Percentiles rank a stretch among this genome's conserved stretches.
Evolutionary conservation across 129 eudicot genomes (phyloP).

Genomic region (Silybum marianum): DNA sequence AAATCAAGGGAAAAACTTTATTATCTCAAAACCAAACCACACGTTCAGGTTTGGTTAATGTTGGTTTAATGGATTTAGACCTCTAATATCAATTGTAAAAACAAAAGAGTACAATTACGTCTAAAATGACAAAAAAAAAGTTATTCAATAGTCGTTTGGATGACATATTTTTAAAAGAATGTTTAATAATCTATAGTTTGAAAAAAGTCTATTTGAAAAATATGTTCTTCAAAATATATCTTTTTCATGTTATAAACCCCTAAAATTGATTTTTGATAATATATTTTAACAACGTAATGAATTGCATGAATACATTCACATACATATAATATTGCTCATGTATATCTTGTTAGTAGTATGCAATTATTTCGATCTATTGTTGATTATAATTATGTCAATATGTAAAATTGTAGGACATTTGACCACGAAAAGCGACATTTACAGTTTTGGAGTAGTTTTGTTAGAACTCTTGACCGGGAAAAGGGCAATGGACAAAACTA

Average conservation of each 20-base stretch:
- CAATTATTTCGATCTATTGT: not conserved
- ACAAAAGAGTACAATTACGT: too few relatives aligned
- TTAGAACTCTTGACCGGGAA: slow-evolving; percentile 84
- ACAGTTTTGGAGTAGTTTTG: slow-evolving; percentile 89
- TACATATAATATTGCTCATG: not conserved
- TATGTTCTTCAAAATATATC: not conserved
- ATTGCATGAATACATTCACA: not conserved
- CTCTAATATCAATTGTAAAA: too few relatives aligned
- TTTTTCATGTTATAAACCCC: not conserved
- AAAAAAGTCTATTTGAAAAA: too few relatives aligned
- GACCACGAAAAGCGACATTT: slow-evolving; percentile 86
- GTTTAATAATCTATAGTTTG: too few relatives aligned
- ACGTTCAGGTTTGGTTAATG: too few relatives aligned
- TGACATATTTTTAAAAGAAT: not conserved
- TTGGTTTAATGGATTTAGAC: too few relatives aligned
- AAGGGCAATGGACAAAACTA: slow-evolving; percentile 75
- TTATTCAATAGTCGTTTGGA: not conserved
- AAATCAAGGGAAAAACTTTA: too few relatives aligned
- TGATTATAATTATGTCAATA: not conserved
- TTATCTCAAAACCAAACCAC: too few relatives aligned
- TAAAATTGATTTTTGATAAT: not conserved
- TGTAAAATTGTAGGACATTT: slow-evolving; percentile 64
- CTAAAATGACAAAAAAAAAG: too few relatives aligned
- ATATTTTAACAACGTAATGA: not conserved
- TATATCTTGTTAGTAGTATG: not conserved